Evolutionary conservation across 1,139 yeast species (phyloP), one percentile per base, ranked within the genome.

Genomic region (Saccharomycopsis hybrid): DNA sequence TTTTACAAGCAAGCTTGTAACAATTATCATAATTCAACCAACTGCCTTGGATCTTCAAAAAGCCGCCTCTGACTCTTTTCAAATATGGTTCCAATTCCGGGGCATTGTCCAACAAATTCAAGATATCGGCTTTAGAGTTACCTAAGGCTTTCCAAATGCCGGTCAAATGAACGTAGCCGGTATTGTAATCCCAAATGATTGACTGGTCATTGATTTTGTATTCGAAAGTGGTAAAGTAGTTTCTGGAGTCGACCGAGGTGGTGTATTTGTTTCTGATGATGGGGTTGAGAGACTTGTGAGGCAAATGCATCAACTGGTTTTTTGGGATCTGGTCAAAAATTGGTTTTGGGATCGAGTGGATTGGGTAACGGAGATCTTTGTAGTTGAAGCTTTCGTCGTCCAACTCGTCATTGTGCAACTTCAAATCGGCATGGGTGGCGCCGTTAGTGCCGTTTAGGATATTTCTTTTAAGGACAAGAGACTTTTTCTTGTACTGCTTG

Each of bases 41-140:
- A 3, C 96, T 88, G 1, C 97, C 97, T 68, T 90, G 97, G 59
- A 90, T 87, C 70, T 88, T 89, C 58, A 90, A 74, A 60, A 82
- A 87, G 2, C 97, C 97, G 43, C 97, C 97, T 51, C 97, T 71
- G 25, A 89, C 88, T 46, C 96, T 74, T 58, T 80, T 78, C 18
- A 61, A 60, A 50, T 50, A 59, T 40, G 82, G 87, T 64, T 77
- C 78, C 57, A 76, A 67, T 59, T 77, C 83, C 3, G 89, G 94
- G 31, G 85, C 80, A 49, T 82, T 78, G 62, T 85, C 94, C 41
- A 85, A 70, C 44, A 85, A 68, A 63, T 81, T 82, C 51, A 82
- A 87, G 46, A 86, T 85, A 65, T 84, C 92, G 13, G 92, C 86
- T 65, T 82, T 85, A 47, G 78, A 65, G 61, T 81, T 78, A 11